Conservation (phyloP, 768 basidiomycete genomes). For the Panaeolus papilionaceus region DNA sequence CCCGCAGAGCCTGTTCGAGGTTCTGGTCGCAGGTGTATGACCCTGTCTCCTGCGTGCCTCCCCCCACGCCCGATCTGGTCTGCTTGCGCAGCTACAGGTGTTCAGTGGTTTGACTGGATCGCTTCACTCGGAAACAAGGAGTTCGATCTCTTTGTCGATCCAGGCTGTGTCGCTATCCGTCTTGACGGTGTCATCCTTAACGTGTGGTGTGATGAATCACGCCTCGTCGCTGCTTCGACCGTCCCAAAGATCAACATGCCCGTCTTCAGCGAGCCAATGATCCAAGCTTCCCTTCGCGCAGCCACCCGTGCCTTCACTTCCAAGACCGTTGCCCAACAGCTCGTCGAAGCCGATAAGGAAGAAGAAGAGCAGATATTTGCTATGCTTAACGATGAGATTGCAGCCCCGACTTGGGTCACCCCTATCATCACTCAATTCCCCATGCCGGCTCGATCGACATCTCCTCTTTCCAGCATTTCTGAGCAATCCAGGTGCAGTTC, state of each 20-base stretch:
- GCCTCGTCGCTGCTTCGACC: conserved; percentile 31
- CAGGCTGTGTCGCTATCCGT: conserved; percentile 77
- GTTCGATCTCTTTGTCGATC: conserved; percentile 84
- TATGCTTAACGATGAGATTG: conserved; percentile 75
- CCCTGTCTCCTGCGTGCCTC: conserved; percentile 69
- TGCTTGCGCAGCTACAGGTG: conserved; percentile 69
- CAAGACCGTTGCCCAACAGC: conserved; percentile 78
- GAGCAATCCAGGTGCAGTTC: conserved; percentile 75
- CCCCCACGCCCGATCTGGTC: conserved; percentile 77
- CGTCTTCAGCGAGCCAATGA: conserved; percentile 28
- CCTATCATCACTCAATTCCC: conserved; percentile 70
- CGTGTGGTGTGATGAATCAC: conserved; percentile 69
- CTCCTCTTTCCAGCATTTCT: conserved; percentile 64
- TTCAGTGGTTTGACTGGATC: conserved; percentile 88
- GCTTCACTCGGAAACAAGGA: conserved; percentile 67
- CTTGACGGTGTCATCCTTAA: conserved; percentile 58
- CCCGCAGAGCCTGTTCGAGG: conserved; percentile 68
- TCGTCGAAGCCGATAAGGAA: conserved; percentile 72
- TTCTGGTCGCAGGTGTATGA: conserved; percentile 76
- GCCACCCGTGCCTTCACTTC: conserved; percentile 25
- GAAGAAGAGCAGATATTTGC: conserved; percentile 78
- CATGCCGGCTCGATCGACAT: conserved; percentile 53
- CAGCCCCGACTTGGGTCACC: conserved; percentile 71
- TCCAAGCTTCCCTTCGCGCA: conserved; percentile 20
- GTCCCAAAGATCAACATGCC: conserved; percentile 29